Percentiles rank a stretch among this genome's conserved stretches.
phyloP scores from a whole-genome alignment of 257 asterid genomes.

The Linderniella brevidens region DNA sequence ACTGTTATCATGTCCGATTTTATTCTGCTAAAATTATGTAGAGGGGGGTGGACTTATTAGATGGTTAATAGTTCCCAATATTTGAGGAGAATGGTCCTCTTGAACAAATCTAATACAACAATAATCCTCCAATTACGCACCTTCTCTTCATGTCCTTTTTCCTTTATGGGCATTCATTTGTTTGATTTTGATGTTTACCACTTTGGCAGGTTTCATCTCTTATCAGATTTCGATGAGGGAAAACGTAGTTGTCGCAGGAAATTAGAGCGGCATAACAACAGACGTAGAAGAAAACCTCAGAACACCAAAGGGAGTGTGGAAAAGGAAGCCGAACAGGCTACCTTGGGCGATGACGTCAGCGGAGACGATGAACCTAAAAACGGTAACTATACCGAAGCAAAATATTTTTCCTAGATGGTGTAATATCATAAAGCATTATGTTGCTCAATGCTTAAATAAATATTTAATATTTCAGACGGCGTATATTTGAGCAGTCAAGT shows the following conservation, averaged over 20 bases:
- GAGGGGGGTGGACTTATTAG: too few relatives aligned
- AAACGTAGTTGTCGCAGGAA: conserved; percentile 73
- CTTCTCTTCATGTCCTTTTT: too few relatives aligned
- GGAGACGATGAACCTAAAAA: conserved; percentile 35
- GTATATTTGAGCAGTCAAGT: conserved; percentile 20
- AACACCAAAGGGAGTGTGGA: conserved; percentile 27
- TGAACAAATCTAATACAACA: too few relatives aligned
- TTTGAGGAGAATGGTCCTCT: too few relatives aligned
- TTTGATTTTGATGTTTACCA: too few relatives aligned
- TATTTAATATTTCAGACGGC: conserved; percentile 20
- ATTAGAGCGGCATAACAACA: conserved; percentile 53
- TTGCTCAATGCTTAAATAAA: conserved; percentile 8
- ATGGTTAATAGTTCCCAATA: too few relatives aligned
- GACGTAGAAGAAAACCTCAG: conserved; percentile 47
- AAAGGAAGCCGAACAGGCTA: conserved; percentile 22
- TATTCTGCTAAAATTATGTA: too few relatives aligned
- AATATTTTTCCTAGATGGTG: too few relatives aligned
- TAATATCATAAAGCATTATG: neutral
- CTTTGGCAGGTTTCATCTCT: conserved; percentile 46
- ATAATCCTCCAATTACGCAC: too few relatives aligned
- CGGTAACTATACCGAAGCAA: conserved; percentile 27
- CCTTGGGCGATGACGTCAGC: conserved; percentile 25
- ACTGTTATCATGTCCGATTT: too few relatives aligned
- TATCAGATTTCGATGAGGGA: conserved; percentile 66
- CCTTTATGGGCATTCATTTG: too few relatives aligned